phyloP scores from a whole-genome alignment of 768 basidiomycete genomes.

The Russula griseocarnosa region DNA sequence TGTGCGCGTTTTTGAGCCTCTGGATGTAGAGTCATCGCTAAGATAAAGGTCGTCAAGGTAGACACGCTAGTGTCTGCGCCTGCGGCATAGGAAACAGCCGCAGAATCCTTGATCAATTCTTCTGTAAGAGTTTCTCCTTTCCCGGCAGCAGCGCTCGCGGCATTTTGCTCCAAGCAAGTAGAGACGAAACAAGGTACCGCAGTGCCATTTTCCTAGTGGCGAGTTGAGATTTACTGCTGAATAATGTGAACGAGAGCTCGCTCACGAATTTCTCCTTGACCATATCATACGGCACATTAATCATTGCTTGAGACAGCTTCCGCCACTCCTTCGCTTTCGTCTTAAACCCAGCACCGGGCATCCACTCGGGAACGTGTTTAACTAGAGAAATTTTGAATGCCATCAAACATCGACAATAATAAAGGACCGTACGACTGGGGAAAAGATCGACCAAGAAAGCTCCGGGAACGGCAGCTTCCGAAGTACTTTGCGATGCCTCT shows the following conservation, averaged over 20 bases:
- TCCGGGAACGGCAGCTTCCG: constrained; percentile 25
- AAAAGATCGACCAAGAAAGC: constrained; percentile 31
- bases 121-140: constrained; percentile 24
- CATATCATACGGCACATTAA: constrained; percentile 28
- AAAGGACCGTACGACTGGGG: constrained; percentile 27
- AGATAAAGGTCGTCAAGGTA: constrained; percentile 28
- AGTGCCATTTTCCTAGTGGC: constrained; percentile 12
- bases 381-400: constrained; percentile 16
- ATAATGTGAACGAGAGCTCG: neutral
- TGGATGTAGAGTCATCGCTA: constrained; percentile 30
- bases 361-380: constrained; percentile 32
- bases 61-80: constrained; percentile 26
- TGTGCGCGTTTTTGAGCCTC: constrained; percentile 31
- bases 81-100: constrained; percentile 25
- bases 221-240: neutral
- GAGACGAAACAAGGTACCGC: constrained; percentile 27
- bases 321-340: constrained; percentile 27
- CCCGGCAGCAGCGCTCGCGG: constrained; percentile 9
- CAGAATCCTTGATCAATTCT: constrained; percentile 26
- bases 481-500: constrained; percentile 18
- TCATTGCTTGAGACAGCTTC: constrained; percentile 27
- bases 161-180: constrained; percentile 20
- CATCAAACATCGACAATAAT: neutral
- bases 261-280: constrained; percentile 28
- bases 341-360: constrained; percentile 31